Evolutionary conservation across 495 filamentous ascomycete species (phyloP).

Genomic region (Penicillium verhagenii): DNA sequence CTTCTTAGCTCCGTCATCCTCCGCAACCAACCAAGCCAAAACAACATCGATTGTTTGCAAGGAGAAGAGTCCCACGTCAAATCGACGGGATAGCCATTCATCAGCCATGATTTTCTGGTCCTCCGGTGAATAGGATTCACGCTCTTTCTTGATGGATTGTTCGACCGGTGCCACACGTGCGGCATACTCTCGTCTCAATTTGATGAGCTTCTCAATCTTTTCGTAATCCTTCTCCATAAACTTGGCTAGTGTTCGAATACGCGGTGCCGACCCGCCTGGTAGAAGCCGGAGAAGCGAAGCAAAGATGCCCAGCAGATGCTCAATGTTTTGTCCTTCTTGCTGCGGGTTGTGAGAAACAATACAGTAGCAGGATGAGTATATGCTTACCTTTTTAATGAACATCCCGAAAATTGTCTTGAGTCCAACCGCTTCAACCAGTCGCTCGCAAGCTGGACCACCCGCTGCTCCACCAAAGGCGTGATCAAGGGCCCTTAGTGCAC

Average conservation of each 20-base stretch:
- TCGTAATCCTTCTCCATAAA: conserved; percentile 95
- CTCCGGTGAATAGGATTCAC: conserved; percentile 40
- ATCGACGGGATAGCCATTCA: conserved; percentile 78
- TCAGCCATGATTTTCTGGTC: conserved; percentile 66
- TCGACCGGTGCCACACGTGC: conserved; percentile 65
- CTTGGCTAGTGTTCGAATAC: conserved; percentile 86
- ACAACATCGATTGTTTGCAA: conserved; percentile 80
- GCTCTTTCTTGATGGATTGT: conserved; percentile 60
- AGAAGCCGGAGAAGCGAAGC: conserved; percentile 77
- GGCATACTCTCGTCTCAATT: conserved; percentile 69
- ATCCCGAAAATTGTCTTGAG: conserved; percentile 80
- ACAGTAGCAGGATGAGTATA: background rate
- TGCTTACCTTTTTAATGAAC: conserved; percentile 79
- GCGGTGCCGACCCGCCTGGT: conserved; percentile 71
- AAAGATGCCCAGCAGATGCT: conserved; percentile 89
- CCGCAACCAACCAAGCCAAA: conserved; percentile 87
- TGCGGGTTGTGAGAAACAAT: conserved; percentile 27
- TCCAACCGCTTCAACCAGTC: conserved; percentile 78
- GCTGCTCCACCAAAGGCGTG: conserved; percentile 67
- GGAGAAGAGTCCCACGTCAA: conserved; percentile 84
- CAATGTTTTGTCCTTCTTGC: conserved; percentile 66
- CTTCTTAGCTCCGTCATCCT: conserved; percentile 75
- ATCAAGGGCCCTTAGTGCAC: conserved; percentile 78
- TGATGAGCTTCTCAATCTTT: conserved; percentile 69
- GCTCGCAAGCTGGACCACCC: conserved; percentile 62